Evolutionary conservation across 805 yeast species (phyloP).

Genomic region (Saccharomyces mikatae): DNA sequence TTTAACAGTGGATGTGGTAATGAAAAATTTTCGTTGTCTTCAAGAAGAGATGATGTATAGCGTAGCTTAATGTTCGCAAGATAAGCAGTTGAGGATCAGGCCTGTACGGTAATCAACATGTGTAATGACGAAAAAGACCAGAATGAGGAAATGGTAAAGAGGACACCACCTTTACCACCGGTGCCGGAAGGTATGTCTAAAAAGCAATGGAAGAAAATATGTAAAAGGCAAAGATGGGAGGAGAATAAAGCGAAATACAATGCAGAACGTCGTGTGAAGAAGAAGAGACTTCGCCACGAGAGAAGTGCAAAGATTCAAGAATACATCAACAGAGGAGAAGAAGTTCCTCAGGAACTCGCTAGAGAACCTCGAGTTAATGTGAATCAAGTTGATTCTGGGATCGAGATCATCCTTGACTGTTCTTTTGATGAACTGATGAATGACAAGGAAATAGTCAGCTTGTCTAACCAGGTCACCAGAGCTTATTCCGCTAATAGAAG

Average conservation of each 20-base stretch:
- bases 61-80: background rate
- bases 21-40: background rate
- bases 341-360: constrained; percentile 33
- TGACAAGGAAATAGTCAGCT: constrained; percentile 57
- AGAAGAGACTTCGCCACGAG: constrained; percentile 36
- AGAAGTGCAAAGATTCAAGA: constrained; percentile 34
- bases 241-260: constrained; percentile 55
- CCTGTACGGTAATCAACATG: background rate
- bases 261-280: constrained; percentile 46
- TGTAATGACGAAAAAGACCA: background rate
- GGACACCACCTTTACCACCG: constrained; percentile 21
- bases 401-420: constrained; percentile 71
- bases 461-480: constrained; percentile 74
- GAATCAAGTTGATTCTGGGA: constrained; percentile 42
- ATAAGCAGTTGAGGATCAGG: background rate
- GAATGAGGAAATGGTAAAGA: constrained; percentile 4
- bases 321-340: constrained; percentile 34
- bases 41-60: background rate
- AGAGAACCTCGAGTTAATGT: constrained; percentile 31
- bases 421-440: constrained; percentile 86
- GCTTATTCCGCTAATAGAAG: constrained; percentile 72
- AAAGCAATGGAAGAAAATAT: constrained; percentile 70
- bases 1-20: background rate
- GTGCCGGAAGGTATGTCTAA: constrained; percentile 86
- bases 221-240: constrained; percentile 52